A percentile compares a stretch with the other conserved stretches of the same genome.
These are phyloP conservation scores for Centella asiatica DNA, from an alignment of 129 eudicot species.

Conservation along the genomic window DNA sequence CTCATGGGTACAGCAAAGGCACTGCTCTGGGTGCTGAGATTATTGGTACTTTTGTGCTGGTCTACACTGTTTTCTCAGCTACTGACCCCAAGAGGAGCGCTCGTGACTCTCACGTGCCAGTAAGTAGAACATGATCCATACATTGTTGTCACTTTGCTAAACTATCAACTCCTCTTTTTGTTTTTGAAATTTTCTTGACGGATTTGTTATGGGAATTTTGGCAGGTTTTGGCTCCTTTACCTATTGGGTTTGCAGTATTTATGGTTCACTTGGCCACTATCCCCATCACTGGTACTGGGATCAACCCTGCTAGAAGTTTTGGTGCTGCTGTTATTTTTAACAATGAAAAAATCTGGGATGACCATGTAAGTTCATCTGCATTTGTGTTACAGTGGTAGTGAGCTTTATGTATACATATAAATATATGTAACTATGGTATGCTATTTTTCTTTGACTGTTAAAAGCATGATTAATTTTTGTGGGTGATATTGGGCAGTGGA, in stretches of 20 bases:
- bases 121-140: conserved; percentile 12
- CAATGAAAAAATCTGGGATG: conserved; percentile 74
- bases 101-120: conserved; percentile 95
- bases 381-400: neutral
- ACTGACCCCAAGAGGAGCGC: conserved; percentile 91
- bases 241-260: conserved; percentile 83
- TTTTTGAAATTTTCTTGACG: neutral
- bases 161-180: neutral
- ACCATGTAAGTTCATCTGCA: conserved; percentile 48
- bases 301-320: conserved; percentile 86
- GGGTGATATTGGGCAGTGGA: conserved; percentile 67
- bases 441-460: too few relatives aligned
- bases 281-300: conserved; percentile 84
- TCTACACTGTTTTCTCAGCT: conserved; percentile 91
- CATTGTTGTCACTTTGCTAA: neutral
- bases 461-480: neutral
- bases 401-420: neutral
- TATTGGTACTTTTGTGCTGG: conserved; percentile 79
- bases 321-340: conserved; percentile 88
- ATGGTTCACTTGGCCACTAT: conserved; percentile 89
- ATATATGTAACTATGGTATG: too few relatives aligned
- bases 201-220: neutral
- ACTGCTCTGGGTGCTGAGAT: conserved; percentile 91
- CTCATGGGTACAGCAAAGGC: conserved; percentile 65
- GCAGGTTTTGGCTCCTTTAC: conserved; percentile 84